Base-by-base conservation (phyloP, 1,284 basidiomycete genomes). In the Cutaneotrichosporon cutaneum region DNA sequence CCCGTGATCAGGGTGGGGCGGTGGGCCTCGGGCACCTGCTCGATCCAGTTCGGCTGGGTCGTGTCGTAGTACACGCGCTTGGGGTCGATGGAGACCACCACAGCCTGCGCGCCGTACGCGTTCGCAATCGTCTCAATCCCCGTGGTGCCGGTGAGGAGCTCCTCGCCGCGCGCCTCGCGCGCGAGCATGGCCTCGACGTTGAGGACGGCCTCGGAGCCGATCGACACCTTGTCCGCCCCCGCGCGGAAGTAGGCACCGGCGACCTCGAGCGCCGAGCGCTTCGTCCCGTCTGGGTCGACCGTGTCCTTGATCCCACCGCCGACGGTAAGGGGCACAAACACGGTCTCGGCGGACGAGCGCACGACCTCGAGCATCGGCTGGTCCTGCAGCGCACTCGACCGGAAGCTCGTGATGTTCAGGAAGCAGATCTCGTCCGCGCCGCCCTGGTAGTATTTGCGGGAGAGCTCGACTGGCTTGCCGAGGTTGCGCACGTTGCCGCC, bases 321-420 rank as follows among this genome's bases (percentile, higher is more conserved):
- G 68, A 99, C 95, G 21, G 96, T 99, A 56, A 99, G 85, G n/a
- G 96, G 96, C 2, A 99, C 94, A 77, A 96, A 99, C 55, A 98
- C 87, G 56, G 87, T 87, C 76, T 92, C 87, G 0, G 96, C 94
- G 0, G 94, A 90, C 0, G 88, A 87, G 59, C 90, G 88, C 56
- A 99, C 91, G 70, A 99, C 90, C 50, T 92, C 89, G 59, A 99
- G 86, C 96, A 99, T 99, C 0, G 96, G 96, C 80, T 99, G 96
- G 80, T 99, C 96, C 58, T 85, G 87, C 47, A 99, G 84, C 0
- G 96, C 94, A 8, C 92, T 97, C 68, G 91, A 89, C 64, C 96
- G 90, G 87, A 99, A 99, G 59, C 94, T 97, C 9, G 96, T 99
- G 82, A 99, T 99, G 82, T 99, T 99, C 76, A 99, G 88, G 71